A percentile compares a stretch with the other conserved stretches of the same genome.
Evolutionary conservation across 83 land plant species (phyloP).

Genomic region (Picea abies): DNA sequence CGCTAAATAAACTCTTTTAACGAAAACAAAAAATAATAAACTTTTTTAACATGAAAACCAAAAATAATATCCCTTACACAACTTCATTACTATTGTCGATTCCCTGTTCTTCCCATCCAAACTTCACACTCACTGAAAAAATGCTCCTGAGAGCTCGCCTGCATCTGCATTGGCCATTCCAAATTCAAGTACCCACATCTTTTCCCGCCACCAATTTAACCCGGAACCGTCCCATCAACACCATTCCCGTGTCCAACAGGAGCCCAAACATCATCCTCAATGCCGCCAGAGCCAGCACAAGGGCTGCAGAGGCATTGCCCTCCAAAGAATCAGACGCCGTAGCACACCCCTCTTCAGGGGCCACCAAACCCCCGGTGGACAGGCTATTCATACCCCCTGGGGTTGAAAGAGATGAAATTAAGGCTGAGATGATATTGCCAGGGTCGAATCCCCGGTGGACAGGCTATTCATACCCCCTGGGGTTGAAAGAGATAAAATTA

Average conservation of each 20-base stretch:
- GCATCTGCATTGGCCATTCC: not conserved
- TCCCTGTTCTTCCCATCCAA: too few relatives aligned
- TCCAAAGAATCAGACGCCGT: conserved; percentile 32
- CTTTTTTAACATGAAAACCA: too few relatives aligned
- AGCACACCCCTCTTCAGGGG: not conserved
- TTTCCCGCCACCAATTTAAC: not conserved
- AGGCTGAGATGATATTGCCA: conserved; percentile 62
- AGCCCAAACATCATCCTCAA: not conserved
- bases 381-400: conserved; percentile 70
- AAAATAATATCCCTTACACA: too few relatives aligned
- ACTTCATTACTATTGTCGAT: too few relatives aligned
- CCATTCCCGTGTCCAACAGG: not conserved
- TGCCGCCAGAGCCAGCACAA: not conserved
- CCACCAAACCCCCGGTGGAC: not conserved
- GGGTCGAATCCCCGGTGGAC: conserved; percentile 47
- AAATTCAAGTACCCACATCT: not conserved
- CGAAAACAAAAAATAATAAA: too few relatives aligned
- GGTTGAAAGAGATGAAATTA: conserved; percentile 53
- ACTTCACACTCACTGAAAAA: too few relatives aligned
- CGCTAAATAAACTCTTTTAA: too few relatives aligned
- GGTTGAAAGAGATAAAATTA: conserved; percentile 54
- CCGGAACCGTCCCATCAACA: not conserved
- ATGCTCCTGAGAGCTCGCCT: conserved; percentile 11
- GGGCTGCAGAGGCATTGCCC: conserved; percentile 10
- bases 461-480: conserved; percentile 73